A percentile compares a stretch with the other conserved stretches of the same genome.
Conservation (phyloP, 805 yeast species). For the Scheffersomyces spartinae region DNA sequence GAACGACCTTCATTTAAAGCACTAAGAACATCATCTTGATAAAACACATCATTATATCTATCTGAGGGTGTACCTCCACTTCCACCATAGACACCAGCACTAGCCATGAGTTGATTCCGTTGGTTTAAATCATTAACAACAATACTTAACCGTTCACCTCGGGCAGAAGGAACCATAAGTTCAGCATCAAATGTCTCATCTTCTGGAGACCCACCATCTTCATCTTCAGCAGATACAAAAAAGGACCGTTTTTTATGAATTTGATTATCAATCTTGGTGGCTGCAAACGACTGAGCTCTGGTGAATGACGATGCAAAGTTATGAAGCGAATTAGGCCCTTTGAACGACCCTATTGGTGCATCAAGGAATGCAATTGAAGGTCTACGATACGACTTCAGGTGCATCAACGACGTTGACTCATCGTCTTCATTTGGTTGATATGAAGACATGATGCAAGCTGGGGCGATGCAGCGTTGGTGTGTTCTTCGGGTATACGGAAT, state of each 20-base stretch:
- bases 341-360: conserved; percentile 57
- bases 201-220: conserved; percentile 24
- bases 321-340: conserved; percentile 57
- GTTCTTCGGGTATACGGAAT: no score
- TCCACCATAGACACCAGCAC: conserved; percentile 8
- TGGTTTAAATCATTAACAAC: conserved; percentile 31
- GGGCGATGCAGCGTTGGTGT: no score
- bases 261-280: conserved; percentile 35
- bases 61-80: conserved; percentile 3
- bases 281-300: conserved; percentile 63
- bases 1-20: conserved; percentile 16
- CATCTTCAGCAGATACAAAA: conserved; percentile 17
- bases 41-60: conserved; percentile 22
- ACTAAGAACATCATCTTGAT: conserved; percentile 23
- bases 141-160: conserved; percentile 55
- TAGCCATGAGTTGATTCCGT: conserved; percentile 9
- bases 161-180: conserved; percentile 50
- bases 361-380: no score
- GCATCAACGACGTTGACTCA: no score
- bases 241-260: conserved; percentile 55
- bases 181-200: conserved; percentile 63
- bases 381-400: no score
- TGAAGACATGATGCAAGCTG: no score
- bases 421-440: no score
- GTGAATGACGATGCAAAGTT: conserved; percentile 71